Evolutionary conservation across 257 asterid species (phyloP).

Genomic region (Verbascum thapsus): DNA sequence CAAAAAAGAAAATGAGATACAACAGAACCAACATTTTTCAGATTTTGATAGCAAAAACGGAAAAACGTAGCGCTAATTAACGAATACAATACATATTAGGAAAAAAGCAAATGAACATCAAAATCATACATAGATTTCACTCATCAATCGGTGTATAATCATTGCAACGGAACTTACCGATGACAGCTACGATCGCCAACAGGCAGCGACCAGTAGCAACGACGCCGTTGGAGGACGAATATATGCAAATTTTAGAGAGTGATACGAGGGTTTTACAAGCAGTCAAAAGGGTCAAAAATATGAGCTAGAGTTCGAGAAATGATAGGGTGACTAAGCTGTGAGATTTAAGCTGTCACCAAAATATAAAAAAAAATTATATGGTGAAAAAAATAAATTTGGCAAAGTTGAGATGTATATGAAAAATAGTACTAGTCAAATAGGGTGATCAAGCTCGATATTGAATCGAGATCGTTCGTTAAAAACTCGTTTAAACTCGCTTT

Average conservation of each 20-base stretch:
- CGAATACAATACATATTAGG: background rate
- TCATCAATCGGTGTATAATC: too few species aligned
- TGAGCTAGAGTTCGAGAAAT: conserved; percentile 4
- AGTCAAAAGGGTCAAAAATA: too few species aligned
- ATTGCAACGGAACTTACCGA: conserved; percentile 19
- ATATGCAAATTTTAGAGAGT: background rate
- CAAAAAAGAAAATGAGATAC: background rate
- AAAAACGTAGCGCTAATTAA: conserved; percentile 14
- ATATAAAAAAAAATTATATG: too few species aligned
- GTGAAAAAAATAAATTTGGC: too few species aligned
- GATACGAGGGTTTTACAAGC: conserved; percentile 43
- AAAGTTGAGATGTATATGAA: too few species aligned
- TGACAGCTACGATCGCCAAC: conserved; percentile 40
- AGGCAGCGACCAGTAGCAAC: conserved; percentile 41
- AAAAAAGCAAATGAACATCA: background rate
- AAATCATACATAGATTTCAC: background rate
- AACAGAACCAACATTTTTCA: background rate
- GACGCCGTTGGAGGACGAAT: conserved; percentile 33
- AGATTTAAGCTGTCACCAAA: too few species aligned
- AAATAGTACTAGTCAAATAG: too few species aligned
- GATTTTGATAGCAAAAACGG: background rate
- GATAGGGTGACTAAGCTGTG: conserved; percentile 22
- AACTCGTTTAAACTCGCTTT: too few species aligned
- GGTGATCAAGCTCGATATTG: too few species aligned
- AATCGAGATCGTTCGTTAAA: too few species aligned